Base-by-base conservation (phyloP, 208 protist genomes). In the Vickermania ingenoplastis region DNA sequence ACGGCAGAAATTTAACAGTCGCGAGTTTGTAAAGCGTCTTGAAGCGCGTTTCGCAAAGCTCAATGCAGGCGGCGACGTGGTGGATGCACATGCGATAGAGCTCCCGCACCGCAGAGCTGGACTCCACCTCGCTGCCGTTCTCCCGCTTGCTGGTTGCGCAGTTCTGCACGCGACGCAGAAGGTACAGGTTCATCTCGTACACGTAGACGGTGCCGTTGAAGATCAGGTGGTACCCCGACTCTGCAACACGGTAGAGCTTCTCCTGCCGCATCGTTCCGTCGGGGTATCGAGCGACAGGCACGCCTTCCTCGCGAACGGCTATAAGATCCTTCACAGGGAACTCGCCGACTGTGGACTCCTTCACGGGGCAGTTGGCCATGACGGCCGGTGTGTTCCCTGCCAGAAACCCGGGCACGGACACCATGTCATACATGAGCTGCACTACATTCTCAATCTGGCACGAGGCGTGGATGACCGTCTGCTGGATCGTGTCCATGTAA, bases 1-100 rank as follows among this genome's bases (percentile, higher is more conserved):
- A 89, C 0, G 81, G 81, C 48, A 94, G 61, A 55, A 80, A 94
- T 21, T 75, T 65, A 21, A 86, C 80, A 13, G 79, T 75, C 24
- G 83, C 81, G 29, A 94, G 61, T 31, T 77, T 75, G 13, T 87
- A 59, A 25, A 81, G 71, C 26, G 31, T 2, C 14, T 14, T 14
- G 41, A 7, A 17, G 23, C 29, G 13, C 21, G 65, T 66, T 45
- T 79, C 73, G 41, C 73, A 79, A n/a, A 79, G 13, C 23, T 67
- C 60, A 2, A 79, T 24, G 30, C 69, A 63, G 23, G 36, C 41
- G 26, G 5, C 26, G 0, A 70, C 7, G 31, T 30, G 30, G 7
- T 4, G 3, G 51, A 57, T 65, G 21, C 31, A 50, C 22, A 61
- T 30, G 17, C 45, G 60, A 14, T 31, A 30, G 29, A 65, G 28